Base-by-base conservation (phyloP, 1,284 basidiomycete species). In the Taiwanofungus camphoratus region DNA sequence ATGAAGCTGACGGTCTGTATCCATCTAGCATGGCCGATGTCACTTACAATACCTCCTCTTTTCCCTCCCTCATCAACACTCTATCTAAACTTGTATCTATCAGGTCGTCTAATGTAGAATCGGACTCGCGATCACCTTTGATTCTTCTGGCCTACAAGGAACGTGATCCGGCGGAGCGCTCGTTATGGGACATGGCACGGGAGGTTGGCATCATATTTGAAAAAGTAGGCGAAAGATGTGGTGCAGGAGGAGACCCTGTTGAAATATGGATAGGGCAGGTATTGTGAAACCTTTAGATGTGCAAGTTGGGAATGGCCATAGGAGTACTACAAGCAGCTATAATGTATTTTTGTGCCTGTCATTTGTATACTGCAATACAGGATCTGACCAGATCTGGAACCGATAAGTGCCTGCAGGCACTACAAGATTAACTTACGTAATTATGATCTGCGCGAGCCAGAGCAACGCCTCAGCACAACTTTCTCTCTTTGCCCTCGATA, bases 11-110 rank as follows among this genome's bases (percentile, higher is more conserved):
- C 7, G 32, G 26, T 21, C 8, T 31, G 27, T 15, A n/a, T 20
- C 23, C 27, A 3, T n/a, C n/a, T 36, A 90, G 90, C 43, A 90
- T 92, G 77, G 87, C 90, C 11, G 91, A 94, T 56, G 87, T 93
- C 7, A 84, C 89, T 0, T 93, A 93, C 67, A 93, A 93, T 64
- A 90, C 87, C 0, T 66, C 79, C 1, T 87, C 88, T 1, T 94
- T 93, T 63, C 76, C 83, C 4, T 67, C 81, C 0, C 73, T 89
- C 30, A 62, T 83, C 15, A 61, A 64, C 22, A 86, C 81, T 0
- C 60, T 88, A 18, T 60, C 66, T 3, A 59, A 58, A 1, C 63
- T 88, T 12, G 43, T 76, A 21, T 13, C 12, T 32, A 15, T 16
- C 41, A 12, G 23, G 20, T 9, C 12, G 15, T 13, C 42, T 43